Evolutionary conservation across 2,329 filamentous ascomycete species (phyloP).

Genomic region (Epichloe coenophiala): DNA sequence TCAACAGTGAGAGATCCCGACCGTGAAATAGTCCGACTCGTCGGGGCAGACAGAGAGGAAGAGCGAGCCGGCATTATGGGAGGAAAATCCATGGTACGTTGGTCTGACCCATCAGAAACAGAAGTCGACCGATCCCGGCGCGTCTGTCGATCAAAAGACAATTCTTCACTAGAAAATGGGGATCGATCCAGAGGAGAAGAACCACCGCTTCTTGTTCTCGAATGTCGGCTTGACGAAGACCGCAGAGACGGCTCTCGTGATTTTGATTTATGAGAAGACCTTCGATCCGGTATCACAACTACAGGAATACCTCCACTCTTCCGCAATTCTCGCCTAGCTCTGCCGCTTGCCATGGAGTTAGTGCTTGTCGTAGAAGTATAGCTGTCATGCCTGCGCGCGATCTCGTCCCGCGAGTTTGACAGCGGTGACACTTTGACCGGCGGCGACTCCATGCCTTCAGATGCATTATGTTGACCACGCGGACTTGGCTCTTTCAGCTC

Average conservation of each 20-base stretch:
- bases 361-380: conserved; percentile 33
- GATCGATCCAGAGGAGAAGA: conserved; percentile 32
- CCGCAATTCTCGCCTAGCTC: conserved; percentile 43
- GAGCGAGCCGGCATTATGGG: conserved; percentile 42
- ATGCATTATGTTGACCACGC: conserved; percentile 5
- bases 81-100: conserved; percentile 46
- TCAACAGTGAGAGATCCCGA: conserved; percentile 26
- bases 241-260: conserved; percentile 42
- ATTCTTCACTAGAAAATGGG: conserved; percentile 27
- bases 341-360: conserved; percentile 38
- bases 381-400: conserved; percentile 28
- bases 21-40: conserved; percentile 42
- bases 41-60: conserved; percentile 50
- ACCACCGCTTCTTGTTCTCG: conserved; percentile 37
- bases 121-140: conserved; percentile 30
- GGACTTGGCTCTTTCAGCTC: conserved; percentile 32
- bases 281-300: conserved; percentile 45
- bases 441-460: conserved; percentile 6
- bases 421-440: conserved; percentile 15
- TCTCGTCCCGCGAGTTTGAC: conserved; percentile 14
- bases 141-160: conserved; percentile 28
- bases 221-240: conserved; percentile 46
- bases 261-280: conserved; percentile 38
- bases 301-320: conserved; percentile 49
- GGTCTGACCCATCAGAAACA: conserved; percentile 35